Evolutionary conservation across 1,284 basidiomycete genomes (phyloP).

Genomic region (Pseudozyma sp.): DNA sequence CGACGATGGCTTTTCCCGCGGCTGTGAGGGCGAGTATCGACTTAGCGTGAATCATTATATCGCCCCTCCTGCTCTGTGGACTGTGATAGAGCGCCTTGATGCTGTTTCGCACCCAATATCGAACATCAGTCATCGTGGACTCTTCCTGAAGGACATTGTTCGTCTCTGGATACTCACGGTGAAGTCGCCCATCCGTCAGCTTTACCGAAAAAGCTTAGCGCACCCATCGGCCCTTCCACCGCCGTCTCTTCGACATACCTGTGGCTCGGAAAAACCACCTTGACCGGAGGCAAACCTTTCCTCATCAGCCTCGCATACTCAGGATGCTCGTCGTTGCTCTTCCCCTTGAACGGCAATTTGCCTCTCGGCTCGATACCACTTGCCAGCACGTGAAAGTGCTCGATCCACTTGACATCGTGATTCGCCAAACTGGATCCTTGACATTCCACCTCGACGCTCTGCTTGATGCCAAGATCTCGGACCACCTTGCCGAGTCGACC

Average conservation of each 20-base stretch:
- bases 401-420: conserved; percentile 61
- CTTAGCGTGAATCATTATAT: conserved; percentile 67
- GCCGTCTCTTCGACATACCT: conserved; percentile 46
- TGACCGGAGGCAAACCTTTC: conserved; percentile 45
- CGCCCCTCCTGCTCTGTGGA: conserved; percentile 54
- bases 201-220: conserved; percentile 64
- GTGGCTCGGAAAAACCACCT: conserved; percentile 61
- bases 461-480: conserved; percentile 26
- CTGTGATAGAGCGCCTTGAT: conserved; percentile 44
- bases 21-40: conserved; percentile 49
- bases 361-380: conserved; percentile 42
- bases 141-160: not conserved
- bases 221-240: conserved; percentile 52
- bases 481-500: conserved; percentile 56
- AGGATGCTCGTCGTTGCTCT: conserved; percentile 25
- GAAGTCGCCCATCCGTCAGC: conserved; percentile 38
- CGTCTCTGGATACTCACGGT: conserved; percentile 17
- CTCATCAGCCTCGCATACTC: conserved; percentile 21
- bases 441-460: conserved; percentile 43
- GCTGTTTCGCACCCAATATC: conserved; percentile 2
- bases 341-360: conserved; percentile 44
- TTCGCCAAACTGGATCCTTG: conserved; percentile 63
- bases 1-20: conserved; percentile 11
- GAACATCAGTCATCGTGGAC: not conserved
- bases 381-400: conserved; percentile 62